A percentile compares a stretch with the other conserved stretches of the same genome.
These are phyloP conservation scores for Saccharomycopsis fibuligera DNA, from an alignment of 805 yeast species.

Conservation along the genomic window DNA sequence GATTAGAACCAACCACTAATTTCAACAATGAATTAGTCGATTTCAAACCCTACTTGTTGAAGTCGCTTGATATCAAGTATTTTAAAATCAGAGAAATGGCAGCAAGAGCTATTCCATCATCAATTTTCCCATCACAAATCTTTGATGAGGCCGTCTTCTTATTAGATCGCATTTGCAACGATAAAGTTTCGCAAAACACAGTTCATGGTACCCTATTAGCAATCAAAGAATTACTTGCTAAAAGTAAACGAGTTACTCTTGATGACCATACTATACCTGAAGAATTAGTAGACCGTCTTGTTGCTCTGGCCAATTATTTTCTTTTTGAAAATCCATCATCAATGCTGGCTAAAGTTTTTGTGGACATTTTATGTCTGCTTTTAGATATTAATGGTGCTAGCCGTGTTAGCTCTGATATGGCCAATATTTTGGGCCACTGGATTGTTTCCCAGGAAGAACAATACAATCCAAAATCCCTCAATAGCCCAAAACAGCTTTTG, in stretches of 20 bases:
- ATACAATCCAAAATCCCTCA: constrained; percentile 24
- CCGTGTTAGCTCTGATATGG: neutral
- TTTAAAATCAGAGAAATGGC: constrained; percentile 92
- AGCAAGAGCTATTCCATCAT: constrained; percentile 57
- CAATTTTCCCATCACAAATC: constrained; percentile 31
- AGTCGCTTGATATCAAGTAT: constrained; percentile 43
- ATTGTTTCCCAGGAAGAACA: neutral
- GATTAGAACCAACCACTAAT: constrained; percentile 57
- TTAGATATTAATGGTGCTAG: constrained; percentile 14
- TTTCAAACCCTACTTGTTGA: constrained; percentile 43
- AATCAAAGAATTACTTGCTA: constrained; percentile 30
- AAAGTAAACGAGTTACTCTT: neutral
- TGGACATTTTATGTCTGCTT: constrained; percentile 25
- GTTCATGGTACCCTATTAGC: constrained; percentile 59
- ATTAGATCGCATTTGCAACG: constrained; percentile 17
- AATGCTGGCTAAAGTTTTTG: constrained; percentile 31
- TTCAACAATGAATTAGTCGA: constrained; percentile 41
- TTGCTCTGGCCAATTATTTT: constrained; percentile 14
- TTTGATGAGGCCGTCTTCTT: constrained; percentile 28
- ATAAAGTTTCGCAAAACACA: constrained; percentile 31
- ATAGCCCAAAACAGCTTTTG: constrained; percentile 48
- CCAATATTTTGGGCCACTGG: neutral
- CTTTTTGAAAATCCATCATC: constrained; percentile 27
- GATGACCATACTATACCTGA: constrained; percentile 10
- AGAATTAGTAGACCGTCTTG: constrained; percentile 7